Base-by-base conservation (phyloP, 495 filamentous ascomycete species). In the Hyaloscypha finlandica region DNA sequence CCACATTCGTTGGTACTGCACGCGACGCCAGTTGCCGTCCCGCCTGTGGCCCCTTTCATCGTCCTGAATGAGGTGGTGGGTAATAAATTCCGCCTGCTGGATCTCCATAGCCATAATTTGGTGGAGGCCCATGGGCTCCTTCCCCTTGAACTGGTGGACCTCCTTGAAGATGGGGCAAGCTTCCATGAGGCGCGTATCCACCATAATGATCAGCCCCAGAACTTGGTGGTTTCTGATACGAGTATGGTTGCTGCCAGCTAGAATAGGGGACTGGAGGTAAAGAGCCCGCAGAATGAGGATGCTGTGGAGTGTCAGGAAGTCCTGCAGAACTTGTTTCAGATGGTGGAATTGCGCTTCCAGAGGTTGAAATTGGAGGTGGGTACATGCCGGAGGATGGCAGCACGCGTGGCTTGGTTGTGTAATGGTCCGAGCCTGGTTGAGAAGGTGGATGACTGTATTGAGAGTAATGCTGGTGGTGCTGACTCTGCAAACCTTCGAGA, bases 241-340 rank as follows among this genome's bases (percentile, higher is more conserved):
- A 35, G 37, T 74, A 74, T 20, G 69, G 61, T 52, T 72, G 69
- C 57, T 71, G 70, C 72, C 69, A 73, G 20, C 48, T 66, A 9
- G 53, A 45, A 61, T 67, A 66, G 16, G 61, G 56, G 22, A 67
- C 51, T 35, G 71, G 65, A 22, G 68, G 71, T 30, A 68, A 25
- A 39, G 69, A 45, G 6, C 61, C 45, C 5, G 69, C 68, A 54
- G 71, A 67, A 37, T 69, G 66, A 16, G 64, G 64, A 45, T 70
- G 71, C 3, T 59, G 60, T 30, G 53, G 32, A 25, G 48, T 4
- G 2, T 68, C 70, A 55, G 25, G 55, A 20, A 51, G 31, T 48
- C 42, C 42, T 4, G 63, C 57, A 22, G 65, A 57, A 16, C 48
- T 35, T 29, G 61, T 56, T 30, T 68, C 69, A 19, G 65, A 39